These are phyloP conservation scores for Mycena latifolia DNA, from an alignment of 768 basidiomycete genomes.

Conservation along the genomic window DNA sequence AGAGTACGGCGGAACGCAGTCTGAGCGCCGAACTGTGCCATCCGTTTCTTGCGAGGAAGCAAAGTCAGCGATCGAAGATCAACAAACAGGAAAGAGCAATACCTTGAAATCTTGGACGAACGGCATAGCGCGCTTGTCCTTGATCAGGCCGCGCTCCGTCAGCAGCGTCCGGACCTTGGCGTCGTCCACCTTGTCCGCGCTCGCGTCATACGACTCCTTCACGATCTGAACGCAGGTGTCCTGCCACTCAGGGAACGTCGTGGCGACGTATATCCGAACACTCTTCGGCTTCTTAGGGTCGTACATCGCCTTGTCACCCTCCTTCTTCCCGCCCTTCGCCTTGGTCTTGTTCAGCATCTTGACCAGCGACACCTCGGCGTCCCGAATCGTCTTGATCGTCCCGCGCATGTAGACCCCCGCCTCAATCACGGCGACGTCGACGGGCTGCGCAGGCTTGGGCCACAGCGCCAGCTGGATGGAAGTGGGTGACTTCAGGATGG, in stretches of 20 bases:
- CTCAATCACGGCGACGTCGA: slow-evolving; percentile 78
- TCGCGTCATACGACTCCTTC: slow-evolving; percentile 72
- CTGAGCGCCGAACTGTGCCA: slow-evolving; percentile 78
- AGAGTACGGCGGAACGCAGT: slow-evolving; percentile 86
- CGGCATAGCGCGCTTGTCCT: slow-evolving; percentile 97
- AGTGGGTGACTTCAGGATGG: slow-evolving; percentile 76
- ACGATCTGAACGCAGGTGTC: slow-evolving; percentile 82
- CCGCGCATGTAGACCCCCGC: slow-evolving; percentile 88
- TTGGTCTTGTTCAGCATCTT: slow-evolving; percentile 88
- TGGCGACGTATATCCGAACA: slow-evolving; percentile 92
- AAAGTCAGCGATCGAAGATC: slow-evolving; percentile 10
- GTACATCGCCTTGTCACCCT: slow-evolving; percentile 63
- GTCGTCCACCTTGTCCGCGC: slow-evolving; percentile 82
- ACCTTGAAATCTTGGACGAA: slow-evolving; percentile 96
- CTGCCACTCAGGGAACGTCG: slow-evolving; percentile 95
- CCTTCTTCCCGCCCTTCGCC: slow-evolving; percentile 60
- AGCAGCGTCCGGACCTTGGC: slow-evolving; percentile 78
- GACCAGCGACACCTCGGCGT: slow-evolving; percentile 82
- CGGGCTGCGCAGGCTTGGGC: slow-evolving; percentile 74
- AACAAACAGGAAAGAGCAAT: slow-evolving; percentile 29
- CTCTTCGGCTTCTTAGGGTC: slow-evolving; percentile 90
- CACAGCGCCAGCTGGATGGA: slow-evolving; percentile 89
- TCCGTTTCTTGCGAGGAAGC: slow-evolving; percentile 75
- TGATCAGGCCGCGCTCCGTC: slow-evolving; percentile 82
- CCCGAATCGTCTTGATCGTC: slow-evolving; percentile 92